Evolutionary conservation across 2,329 filamentous ascomycete species (phyloP).

Genomic region (Mariannaea elegans): DNA sequence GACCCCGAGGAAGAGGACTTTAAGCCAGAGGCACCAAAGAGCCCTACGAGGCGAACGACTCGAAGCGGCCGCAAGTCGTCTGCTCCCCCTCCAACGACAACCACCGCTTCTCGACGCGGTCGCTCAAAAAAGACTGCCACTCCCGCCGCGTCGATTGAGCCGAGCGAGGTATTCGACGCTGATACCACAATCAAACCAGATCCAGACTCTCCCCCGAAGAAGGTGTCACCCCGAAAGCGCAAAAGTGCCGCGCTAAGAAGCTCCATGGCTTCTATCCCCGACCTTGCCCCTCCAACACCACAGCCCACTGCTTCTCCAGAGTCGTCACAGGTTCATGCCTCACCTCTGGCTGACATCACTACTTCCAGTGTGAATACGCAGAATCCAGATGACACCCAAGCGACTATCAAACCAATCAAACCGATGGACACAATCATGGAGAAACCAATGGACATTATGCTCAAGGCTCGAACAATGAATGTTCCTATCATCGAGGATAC

Average conservation of each 20-base stretch:
- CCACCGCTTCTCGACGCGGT: slow-evolving; percentile 54
- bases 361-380: slow-evolving; percentile 66
- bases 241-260: slow-evolving; percentile 63
- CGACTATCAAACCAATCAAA: slow-evolving; percentile 74
- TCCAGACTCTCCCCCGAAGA: slow-evolving; percentile 47
- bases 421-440: slow-evolving; percentile 82
- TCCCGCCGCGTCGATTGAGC: slow-evolving; percentile 40
- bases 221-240: slow-evolving; percentile 70
- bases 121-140: slow-evolving; percentile 54
- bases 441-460: slow-evolving; percentile 91
- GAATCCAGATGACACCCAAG: slow-evolving; percentile 41
- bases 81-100: slow-evolving; percentile 57
- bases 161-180: slow-evolving; percentile 50
- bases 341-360: slow-evolving; percentile 80
- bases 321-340: slow-evolving; percentile 57
- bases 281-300: slow-evolving; percentile 53
- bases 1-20: slow-evolving; percentile 80
- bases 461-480: slow-evolving; percentile 81
- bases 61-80: slow-evolving; percentile 50
- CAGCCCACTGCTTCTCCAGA: slow-evolving; percentile 66
- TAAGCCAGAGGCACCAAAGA: slow-evolving; percentile 73
- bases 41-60: slow-evolving; percentile 60
- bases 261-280: slow-evolving; percentile 51
- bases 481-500: slow-evolving; percentile 76
- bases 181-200: slow-evolving; percentile 46